phyloP scores from a whole-genome alignment of 2,329 filamentous ascomycete species.

The Mycosphaerelloides madeirae region DNA sequence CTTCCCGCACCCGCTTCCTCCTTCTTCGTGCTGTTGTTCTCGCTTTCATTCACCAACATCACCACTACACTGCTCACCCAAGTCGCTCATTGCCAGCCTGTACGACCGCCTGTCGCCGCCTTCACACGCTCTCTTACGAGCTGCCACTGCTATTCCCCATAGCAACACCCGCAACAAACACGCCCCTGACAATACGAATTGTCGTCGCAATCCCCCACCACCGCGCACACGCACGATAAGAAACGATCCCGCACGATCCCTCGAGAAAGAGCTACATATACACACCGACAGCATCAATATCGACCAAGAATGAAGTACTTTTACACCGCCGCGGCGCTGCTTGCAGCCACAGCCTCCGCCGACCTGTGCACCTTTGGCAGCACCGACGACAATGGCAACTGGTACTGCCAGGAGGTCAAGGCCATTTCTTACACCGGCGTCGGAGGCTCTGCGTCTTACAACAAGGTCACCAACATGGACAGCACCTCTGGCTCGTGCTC shows the following conservation, averaged over 20 bases:
- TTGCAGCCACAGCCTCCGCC: conserved; percentile 26
- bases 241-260: background rate
- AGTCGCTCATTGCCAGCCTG: conserved; percentile 6
- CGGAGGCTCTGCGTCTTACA: conserved; percentile 53
- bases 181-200: background rate
- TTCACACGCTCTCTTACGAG: background rate
- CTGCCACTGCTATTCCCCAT: conserved; percentile 1
- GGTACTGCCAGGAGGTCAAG: conserved; percentile 60
- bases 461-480: conserved; percentile 60
- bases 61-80: conserved; percentile 7
- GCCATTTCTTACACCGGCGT: conserved; percentile 59
- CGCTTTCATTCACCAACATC: background rate
- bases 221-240: background rate
- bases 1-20: background rate
- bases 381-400: conserved; percentile 48
- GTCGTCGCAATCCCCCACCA: background rate
- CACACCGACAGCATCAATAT: conserved; percentile 6
- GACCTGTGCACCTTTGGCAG: conserved; percentile 28
- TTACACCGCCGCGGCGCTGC: conserved; percentile 28
- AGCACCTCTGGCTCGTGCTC: conserved; percentile 51
- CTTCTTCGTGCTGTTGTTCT: background rate
- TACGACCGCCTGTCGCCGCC: background rate
- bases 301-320: conserved; percentile 32
- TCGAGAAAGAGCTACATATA: conserved; percentile 30
- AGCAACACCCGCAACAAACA: conserved; percentile 4